Percentiles rank a stretch among this genome's conserved stretches.
Evolutionary conservation across 164 flowering plant genomes (phyloP).

Genomic region (Nymphaea colorata): DNA sequence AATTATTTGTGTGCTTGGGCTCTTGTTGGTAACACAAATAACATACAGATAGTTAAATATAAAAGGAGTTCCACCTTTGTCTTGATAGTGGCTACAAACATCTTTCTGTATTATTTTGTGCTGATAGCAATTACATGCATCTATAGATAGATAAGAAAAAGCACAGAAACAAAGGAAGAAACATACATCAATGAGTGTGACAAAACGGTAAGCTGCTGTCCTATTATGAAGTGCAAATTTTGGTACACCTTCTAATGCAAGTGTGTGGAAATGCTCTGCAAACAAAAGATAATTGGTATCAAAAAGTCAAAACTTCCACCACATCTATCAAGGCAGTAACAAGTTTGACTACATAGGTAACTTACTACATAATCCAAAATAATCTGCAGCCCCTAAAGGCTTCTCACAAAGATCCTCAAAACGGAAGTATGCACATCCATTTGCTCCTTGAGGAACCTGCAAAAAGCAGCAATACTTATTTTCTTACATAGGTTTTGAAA

Average conservation of each 20-base stretch:
- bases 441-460: conserved; percentile 79
- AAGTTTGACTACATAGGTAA: conserved; percentile 2
- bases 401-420: conserved; percentile 91
- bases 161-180: conserved; percentile 2
- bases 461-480: neutral
- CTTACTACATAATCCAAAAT: conserved; percentile 93
- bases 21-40: too few species aligned
- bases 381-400: conserved; percentile 98
- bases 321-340: neutral
- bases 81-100: too few species aligned
- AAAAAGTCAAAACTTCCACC: neutral
- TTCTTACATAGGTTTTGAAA: neutral
- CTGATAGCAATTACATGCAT: too few species aligned
- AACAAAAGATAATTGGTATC: conserved; percentile 1
- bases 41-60: too few species aligned
- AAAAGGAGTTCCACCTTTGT: too few species aligned
- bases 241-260: conserved; percentile 89
- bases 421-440: conserved; percentile 86
- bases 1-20: too few species aligned
- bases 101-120: too few species aligned
- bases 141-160: too few species aligned
- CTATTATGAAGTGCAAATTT: conserved; percentile 70
- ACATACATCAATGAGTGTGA: conserved; percentile 88
- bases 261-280: conserved; percentile 78
- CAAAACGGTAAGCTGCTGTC: conserved; percentile 93